phyloP scores from a whole-genome alignment of 2,329 filamentous ascomycete genomes.

The Colletotrichum scovillei region DNA sequence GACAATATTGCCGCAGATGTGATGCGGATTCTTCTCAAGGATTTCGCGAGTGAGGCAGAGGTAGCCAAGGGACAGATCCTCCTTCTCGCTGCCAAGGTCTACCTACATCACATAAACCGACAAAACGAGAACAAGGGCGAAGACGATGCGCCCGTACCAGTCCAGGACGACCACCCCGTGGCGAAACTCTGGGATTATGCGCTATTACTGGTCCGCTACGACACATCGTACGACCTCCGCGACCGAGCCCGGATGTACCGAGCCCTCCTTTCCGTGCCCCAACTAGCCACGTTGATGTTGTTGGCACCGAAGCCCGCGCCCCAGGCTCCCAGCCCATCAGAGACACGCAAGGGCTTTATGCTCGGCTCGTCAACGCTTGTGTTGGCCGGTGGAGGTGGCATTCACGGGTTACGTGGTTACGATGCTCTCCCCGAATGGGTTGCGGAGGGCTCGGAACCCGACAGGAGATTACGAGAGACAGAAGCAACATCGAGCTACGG shows the following conservation, averaged over 20 bases:
- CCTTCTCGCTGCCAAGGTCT: slow-evolving; percentile 94
- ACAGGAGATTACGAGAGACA: slow-evolving; percentile 76
- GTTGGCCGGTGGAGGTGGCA: slow-evolving; percentile 78
- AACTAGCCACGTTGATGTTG: slow-evolving; percentile 90
- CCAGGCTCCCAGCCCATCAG: slow-evolving; percentile 88
- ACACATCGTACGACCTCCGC: slow-evolving; percentile 93
- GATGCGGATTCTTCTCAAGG: slow-evolving; percentile 85
- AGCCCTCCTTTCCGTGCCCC: slow-evolving; percentile 82
- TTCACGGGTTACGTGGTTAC: slow-evolving; percentile 83
- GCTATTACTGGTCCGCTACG: slow-evolving; percentile 87
- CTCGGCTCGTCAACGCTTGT: slow-evolving; percentile 90
- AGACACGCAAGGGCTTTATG: slow-evolving; percentile 80
- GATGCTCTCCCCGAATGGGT: slow-evolving; percentile 88
- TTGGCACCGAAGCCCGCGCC: slow-evolving; percentile 95
- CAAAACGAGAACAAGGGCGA: slow-evolving; percentile 58
- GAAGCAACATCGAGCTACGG: slow-evolving; percentile 53
- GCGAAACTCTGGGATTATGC: slow-evolving; percentile 86
- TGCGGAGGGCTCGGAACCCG: slow-evolving; percentile 80
- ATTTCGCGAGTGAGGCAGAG: slow-evolving; percentile 86
- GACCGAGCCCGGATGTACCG: slow-evolving; percentile 92
- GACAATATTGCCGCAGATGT: slow-evolving; percentile 95
- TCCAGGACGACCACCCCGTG: slow-evolving; percentile 73
- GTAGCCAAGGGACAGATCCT: slow-evolving; percentile 91
- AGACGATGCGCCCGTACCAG: slow-evolving; percentile 43
- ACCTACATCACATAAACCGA: slow-evolving; percentile 85